Conservation (phyloP, 2,329 filamentous ascomycete species). For the Atkinsonella texensis region DNA sequence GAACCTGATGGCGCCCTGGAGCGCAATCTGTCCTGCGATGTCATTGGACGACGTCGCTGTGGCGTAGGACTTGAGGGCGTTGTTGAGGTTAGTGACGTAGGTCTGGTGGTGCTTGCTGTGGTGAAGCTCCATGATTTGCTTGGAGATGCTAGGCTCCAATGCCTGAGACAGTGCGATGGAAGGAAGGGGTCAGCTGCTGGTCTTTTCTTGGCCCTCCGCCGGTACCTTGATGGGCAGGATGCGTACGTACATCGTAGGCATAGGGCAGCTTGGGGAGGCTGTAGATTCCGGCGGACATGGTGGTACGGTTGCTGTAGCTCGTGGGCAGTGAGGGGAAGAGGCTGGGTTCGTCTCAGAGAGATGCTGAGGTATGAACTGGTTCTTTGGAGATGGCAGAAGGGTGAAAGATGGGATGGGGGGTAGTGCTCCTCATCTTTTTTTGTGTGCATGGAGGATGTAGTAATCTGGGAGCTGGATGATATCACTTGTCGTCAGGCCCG, state of each 20-base stretch:
- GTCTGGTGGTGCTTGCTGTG: conserved; percentile 70
- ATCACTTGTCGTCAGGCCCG: neutral
- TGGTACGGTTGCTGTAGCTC: neutral
- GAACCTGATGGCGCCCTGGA: conserved; percentile 69
- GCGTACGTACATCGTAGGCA: conserved; percentile 50
- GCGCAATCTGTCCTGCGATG: conserved; percentile 50
- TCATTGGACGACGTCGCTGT: conserved; percentile 44
- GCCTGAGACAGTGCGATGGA: conserved; percentile 33
- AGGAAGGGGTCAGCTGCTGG: neutral
- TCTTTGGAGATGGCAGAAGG: conserved; percentile 1
- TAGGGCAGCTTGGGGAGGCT: conserved; percentile 56
- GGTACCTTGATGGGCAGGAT: conserved; percentile 5
- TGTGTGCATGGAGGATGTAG: neutral
- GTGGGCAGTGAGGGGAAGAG: neutral
- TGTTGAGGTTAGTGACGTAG: conserved; percentile 67
- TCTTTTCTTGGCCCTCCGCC: too few relatives aligned
- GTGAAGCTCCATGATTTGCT: conserved; percentile 72
- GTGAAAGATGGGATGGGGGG: neutral
- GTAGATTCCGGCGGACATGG: conserved; percentile 34
- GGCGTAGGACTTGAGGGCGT: conserved; percentile 47
- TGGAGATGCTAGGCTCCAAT: conserved; percentile 61
- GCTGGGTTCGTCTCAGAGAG: neutral
- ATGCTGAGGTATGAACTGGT: neutral
- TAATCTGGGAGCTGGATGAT: neutral
- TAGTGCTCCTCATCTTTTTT: neutral